Conservation (phyloP, 2,329 filamentous ascomycete genomes). For the Botrytis deweyae region DNA sequence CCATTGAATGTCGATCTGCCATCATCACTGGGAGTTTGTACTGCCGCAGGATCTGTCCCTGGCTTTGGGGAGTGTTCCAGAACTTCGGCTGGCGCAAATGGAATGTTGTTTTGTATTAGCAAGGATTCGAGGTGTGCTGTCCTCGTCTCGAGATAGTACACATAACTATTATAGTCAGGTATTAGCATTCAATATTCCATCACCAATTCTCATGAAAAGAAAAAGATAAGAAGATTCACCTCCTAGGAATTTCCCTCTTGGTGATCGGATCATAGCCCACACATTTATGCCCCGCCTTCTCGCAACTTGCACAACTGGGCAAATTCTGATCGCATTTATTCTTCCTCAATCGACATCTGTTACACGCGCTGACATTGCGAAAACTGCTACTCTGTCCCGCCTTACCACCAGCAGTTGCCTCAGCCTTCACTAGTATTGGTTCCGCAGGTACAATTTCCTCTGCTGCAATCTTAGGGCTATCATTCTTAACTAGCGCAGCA, state of each 20-base stretch:
- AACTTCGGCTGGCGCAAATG: conserved; percentile 68
- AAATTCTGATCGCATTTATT: conserved; percentile 93
- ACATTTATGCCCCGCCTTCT: conserved; percentile 87
- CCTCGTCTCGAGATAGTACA: conserved; percentile 89
- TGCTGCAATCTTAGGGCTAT: conserved; percentile 28
- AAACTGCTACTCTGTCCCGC: conserved; percentile 66
- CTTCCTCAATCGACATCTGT: conserved; percentile 87
- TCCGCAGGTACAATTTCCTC: conserved; percentile 31
- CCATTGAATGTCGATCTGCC: conserved; percentile 30
- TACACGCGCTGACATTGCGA: conserved; percentile 90
- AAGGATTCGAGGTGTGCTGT: conserved; percentile 80
- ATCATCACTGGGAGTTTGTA: conserved; percentile 38
- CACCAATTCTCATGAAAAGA: background rate
- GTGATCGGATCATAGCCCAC: conserved; percentile 96
- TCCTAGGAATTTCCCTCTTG: conserved; percentile 89
- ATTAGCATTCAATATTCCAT: conserved; percentile 7
- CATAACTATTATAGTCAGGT: conserved; percentile 62
- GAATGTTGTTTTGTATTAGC: conserved; percentile 65
- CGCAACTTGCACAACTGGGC: conserved; percentile 86
- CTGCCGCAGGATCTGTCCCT: conserved; percentile 35
- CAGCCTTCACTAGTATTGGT: conserved; percentile 22
- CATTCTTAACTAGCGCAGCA: conserved; percentile 32
- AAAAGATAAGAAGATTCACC: conserved; percentile 42
- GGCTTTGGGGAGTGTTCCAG: conserved; percentile 61
- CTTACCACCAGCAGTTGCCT: conserved; percentile 25